These are phyloP conservation scores for Gautieria morchelliformis DNA, from an alignment of 768 basidiomycete species.

Conservation along the genomic window DNA sequence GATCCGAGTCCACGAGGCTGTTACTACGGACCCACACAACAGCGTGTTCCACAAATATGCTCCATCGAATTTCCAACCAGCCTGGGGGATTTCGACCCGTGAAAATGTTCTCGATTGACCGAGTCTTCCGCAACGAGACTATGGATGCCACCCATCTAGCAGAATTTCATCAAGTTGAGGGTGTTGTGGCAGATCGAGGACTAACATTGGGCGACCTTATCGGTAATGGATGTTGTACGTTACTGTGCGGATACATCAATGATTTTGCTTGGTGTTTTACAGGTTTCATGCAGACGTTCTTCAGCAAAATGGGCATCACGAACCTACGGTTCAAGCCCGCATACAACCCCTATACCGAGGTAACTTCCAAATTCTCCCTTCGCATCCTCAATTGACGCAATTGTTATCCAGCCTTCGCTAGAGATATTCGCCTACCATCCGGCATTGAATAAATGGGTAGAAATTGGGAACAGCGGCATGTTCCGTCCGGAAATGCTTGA, in stretches of 20 bases:
- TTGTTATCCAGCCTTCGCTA: constrained; percentile 63
- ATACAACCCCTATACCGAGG: constrained; percentile 97
- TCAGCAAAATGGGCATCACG: constrained; percentile 93
- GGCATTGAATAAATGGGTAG: constrained; percentile 88
- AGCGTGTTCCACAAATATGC: constrained; percentile 86
- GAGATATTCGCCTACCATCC: constrained; percentile 99
- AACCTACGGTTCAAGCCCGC: constrained; percentile 96
- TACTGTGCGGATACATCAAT: background rate
- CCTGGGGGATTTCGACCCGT: constrained; percentile 81
- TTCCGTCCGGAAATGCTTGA: constrained; percentile 99
- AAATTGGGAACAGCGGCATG: constrained; percentile 98
- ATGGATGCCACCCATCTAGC: constrained; percentile 98
- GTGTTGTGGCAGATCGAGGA: constrained; percentile 90
- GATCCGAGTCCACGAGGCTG: constrained; percentile 85
- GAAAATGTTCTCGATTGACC: constrained; percentile 94
- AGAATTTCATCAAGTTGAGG: constrained; percentile 99
- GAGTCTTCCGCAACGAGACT: constrained; percentile 98
- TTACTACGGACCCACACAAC: constrained; percentile 96
- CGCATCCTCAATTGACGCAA: constrained; percentile 2
- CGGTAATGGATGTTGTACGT: constrained; percentile 37
- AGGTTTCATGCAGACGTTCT: constrained; percentile 99
- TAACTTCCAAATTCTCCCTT: constrained; percentile 18
- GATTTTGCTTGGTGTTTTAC: background rate
- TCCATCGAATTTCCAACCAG: constrained; percentile 83
- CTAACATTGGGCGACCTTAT: constrained; percentile 93